phyloP scores from a whole-genome alignment of 441 rosid genomes.

The Gossypium schwendimanii region DNA sequence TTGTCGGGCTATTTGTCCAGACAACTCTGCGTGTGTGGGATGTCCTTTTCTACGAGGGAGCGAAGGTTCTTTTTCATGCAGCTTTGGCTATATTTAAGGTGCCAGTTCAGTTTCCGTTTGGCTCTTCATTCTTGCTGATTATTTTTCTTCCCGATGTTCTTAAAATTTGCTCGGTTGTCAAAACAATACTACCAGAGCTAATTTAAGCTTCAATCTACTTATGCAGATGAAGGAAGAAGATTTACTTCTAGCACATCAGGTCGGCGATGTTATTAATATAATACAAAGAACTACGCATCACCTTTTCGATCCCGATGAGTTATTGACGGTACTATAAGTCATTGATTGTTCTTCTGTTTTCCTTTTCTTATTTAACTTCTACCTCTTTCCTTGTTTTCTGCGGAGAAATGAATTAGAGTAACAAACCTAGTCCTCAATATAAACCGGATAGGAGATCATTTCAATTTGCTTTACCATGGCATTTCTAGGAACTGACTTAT shows the following conservation, averaged over 20 bases:
- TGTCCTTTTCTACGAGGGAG: slow-evolving; percentile 93
- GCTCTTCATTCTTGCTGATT: neutral
- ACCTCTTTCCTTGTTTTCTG: too few species aligned
- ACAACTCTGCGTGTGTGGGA: slow-evolving; percentile 96
- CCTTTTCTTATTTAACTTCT: neutral
- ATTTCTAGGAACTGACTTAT: too few species aligned
- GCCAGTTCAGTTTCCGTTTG: neutral
- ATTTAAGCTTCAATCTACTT: neutral
- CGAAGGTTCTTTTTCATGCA: slow-evolving; percentile 85
- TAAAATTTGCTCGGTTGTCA: neutral
- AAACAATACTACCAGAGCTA: neutral
- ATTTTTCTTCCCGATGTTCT: neutral
- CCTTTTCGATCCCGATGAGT: slow-evolving; percentile 89
- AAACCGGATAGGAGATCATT: too few species aligned
- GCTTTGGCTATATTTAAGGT: slow-evolving; percentile 98
- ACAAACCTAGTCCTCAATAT: too few species aligned
- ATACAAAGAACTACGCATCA: slow-evolving; percentile 78
- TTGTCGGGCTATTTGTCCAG: slow-evolving; percentile 29
- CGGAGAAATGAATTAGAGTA: too few species aligned
- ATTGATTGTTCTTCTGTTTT: neutral
- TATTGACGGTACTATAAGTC: slow-evolving; percentile 53
- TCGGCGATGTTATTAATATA: slow-evolving; percentile 80
- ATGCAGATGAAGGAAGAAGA: slow-evolving; percentile 90
- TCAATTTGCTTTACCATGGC: too few species aligned
- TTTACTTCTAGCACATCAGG: slow-evolving; percentile 75